phyloP scores from a whole-genome alignment of 2,329 filamentous ascomycete genomes.

The Clarireedia monteithiana region DNA sequence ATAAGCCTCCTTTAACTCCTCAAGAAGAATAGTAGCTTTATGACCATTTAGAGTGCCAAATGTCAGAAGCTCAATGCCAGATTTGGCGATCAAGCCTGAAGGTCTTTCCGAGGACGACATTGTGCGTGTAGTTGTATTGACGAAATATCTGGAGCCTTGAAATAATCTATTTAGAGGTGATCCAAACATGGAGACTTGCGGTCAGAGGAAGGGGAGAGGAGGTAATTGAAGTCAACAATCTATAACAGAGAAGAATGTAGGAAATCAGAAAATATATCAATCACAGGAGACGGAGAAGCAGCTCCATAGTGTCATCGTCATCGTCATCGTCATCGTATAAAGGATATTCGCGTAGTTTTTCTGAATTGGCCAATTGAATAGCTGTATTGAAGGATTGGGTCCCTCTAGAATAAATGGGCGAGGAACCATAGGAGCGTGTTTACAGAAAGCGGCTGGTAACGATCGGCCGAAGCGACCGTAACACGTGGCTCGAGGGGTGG shows the following conservation, averaged over 20 bases:
- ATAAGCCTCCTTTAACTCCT: conserved; percentile 60
- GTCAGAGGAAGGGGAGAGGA: conserved; percentile 3
- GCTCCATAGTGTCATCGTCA: too few relatives aligned
- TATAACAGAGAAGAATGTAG: too few relatives aligned
- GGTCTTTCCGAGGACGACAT: conserved; percentile 30
- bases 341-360: too few relatives aligned
- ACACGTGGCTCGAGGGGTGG: too few relatives aligned
- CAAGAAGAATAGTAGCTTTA: conserved; percentile 54
- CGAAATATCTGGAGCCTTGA: conserved; percentile 19
- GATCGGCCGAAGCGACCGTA: too few relatives aligned
- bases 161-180: conserved; percentile 18
- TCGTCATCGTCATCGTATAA: neutral
- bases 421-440: too few relatives aligned
- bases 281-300: too few relatives aligned
- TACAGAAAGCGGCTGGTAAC: too few relatives aligned
- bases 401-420: too few relatives aligned
- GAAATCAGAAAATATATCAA: neutral
- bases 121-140: conserved; percentile 1
- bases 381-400: too few relatives aligned
- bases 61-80: conserved; percentile 58
- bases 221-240: neutral
- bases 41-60: conserved; percentile 46
- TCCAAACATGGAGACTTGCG: conserved; percentile 20
- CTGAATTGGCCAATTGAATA: too few relatives aligned
- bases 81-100: conserved; percentile 51